phyloP scores from a whole-genome alignment of 495 filamentous ascomycete species.

The Aspergillus biplanus region DNA sequence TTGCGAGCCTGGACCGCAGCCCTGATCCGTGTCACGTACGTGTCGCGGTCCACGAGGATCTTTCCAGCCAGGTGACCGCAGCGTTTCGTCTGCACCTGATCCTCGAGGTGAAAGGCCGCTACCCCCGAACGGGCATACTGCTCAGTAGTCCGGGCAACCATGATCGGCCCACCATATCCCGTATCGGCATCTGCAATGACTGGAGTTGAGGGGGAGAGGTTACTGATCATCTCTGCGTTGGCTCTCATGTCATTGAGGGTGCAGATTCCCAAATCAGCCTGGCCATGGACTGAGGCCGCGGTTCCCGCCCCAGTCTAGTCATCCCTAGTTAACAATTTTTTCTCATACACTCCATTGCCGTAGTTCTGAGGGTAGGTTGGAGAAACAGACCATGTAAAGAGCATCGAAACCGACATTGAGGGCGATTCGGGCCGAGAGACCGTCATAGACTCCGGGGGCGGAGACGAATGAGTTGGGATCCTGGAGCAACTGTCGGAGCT shows the following conservation, averaged over 20 bases:
- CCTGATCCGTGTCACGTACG: constrained; percentile 62
- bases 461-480: constrained; percentile 38
- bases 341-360: neutral
- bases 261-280: constrained; percentile 68
- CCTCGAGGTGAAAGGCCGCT: constrained; percentile 73
- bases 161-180: constrained; percentile 66
- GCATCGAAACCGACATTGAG: constrained; percentile 63
- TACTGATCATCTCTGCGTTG: constrained; percentile 49
- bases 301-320: constrained; percentile 68
- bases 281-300: constrained; percentile 65
- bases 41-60: constrained; percentile 56
- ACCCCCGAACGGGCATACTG: constrained; percentile 68
- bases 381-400: constrained; percentile 60
- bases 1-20: constrained; percentile 56
- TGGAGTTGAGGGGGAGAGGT: constrained; percentile 48
- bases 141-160: constrained; percentile 64
- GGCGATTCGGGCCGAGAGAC: constrained; percentile 66
- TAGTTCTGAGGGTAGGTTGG: constrained; percentile 1
- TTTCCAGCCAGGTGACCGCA: constrained; percentile 69
- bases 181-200: constrained; percentile 75
- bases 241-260: constrained; percentile 50
- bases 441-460: constrained; percentile 69
- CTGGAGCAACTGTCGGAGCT: constrained; percentile 16
- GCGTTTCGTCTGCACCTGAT: constrained; percentile 70
- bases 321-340: constrained; percentile 14